phyloP scores from a whole-genome alignment of 768 basidiomycete species.

The Rhodotorula paludigena region DNA sequence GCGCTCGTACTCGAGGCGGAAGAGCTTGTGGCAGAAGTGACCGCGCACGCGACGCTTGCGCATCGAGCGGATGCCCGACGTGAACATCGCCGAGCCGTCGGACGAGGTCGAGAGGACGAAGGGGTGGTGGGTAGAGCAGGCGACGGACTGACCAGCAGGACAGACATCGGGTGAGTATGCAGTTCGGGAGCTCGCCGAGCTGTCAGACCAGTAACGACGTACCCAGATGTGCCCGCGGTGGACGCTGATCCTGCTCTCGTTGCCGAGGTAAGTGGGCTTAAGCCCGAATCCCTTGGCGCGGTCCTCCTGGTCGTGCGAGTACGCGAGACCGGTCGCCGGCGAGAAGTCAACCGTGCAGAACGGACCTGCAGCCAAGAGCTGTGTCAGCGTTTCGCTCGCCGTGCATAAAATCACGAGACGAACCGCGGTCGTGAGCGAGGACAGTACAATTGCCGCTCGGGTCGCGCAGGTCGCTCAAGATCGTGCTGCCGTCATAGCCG shows the following conservation, averaged over 20 bases:
- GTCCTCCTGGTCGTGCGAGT: conserved; percentile 79
- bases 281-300: conserved; percentile 69
- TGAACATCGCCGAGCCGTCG: conserved; percentile 59
- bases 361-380: conserved; percentile 55
- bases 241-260: conserved; percentile 64
- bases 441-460: conserved; percentile 27
- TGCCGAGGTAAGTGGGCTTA: conserved; percentile 68
- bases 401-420: no score
- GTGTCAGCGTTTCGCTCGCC: no score
- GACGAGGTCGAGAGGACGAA: conserved; percentile 75
- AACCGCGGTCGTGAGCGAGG: conserved; percentile 37
- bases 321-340: conserved; percentile 61
- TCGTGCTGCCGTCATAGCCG: conserved; percentile 73
- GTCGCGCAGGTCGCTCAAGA: conserved; percentile 71
- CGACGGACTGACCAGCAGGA: conserved; percentile 58
- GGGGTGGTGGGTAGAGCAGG: conserved; percentile 77
- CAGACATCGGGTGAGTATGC: background rate
- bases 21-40: conserved; percentile 62
- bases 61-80: conserved; percentile 33
- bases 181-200: background rate
- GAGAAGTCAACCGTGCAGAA: conserved; percentile 66
- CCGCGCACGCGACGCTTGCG: conserved; percentile 52
- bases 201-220: conserved; percentile 41
- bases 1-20: conserved; percentile 80
- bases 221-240: conserved; percentile 82